phyloP scores from a whole-genome alignment of 108 stramenopile genomes.

The Aureococcus anophagefferens region DNA sequence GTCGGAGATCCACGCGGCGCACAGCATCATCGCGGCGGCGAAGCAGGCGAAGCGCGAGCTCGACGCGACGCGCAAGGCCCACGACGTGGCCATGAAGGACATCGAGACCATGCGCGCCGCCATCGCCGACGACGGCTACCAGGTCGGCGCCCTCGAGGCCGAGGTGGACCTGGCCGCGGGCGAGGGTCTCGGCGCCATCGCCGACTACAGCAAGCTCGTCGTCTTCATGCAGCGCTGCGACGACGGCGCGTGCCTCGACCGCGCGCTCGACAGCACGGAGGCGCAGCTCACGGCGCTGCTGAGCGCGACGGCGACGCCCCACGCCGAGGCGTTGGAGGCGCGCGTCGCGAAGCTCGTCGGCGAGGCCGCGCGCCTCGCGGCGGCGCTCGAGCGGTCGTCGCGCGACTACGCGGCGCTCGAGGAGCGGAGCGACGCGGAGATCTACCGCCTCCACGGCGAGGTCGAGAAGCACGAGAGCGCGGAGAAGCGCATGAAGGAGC shows the following conservation, averaged over 20 bases:
- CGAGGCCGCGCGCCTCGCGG: background rate
- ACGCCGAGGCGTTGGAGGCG: background rate
- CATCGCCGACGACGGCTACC: no score
- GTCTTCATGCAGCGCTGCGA: background rate
- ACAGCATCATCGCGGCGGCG: no score
- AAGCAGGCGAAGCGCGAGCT: no score
- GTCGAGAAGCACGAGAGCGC: background rate
- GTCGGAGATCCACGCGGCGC: no score
- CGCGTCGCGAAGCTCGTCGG: background rate
- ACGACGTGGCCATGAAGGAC: background rate
- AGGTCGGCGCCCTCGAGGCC: no score
- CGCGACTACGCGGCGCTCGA: background rate
- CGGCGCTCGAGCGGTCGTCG: background rate
- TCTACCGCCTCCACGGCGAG: background rate
- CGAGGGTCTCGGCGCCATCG: no score
- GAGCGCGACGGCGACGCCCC: background rate
- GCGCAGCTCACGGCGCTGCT: background rate
- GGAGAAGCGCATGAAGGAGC: background rate
- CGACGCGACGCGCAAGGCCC: background rate
- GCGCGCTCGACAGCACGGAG: background rate
- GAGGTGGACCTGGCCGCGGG: no score
- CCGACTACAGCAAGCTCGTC: background rate
- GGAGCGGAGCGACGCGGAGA: background rate
- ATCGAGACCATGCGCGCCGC: background rate
- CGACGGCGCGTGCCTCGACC: background rate